These are phyloP conservation scores for Paraphaeosphaeria minitans DNA, from an alignment of 2,329 filamentous ascomycete genomes.

Conservation along the genomic window DNA sequence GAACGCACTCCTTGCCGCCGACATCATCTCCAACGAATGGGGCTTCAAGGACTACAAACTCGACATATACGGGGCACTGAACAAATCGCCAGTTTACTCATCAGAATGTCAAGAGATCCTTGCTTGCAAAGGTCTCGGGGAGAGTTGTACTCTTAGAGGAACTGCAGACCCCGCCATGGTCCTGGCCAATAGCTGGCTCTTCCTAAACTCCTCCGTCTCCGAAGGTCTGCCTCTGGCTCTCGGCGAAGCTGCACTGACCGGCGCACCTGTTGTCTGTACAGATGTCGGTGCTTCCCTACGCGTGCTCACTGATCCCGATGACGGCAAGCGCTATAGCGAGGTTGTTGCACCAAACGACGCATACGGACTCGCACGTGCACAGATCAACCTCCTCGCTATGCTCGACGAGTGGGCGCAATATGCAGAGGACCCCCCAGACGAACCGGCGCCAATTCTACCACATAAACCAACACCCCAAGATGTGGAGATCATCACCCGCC, in stretches of 20 bases:
- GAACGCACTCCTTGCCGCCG: conserved; percentile 66
- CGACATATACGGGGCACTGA: conserved; percentile 67
- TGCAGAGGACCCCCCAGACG: conserved; percentile 55
- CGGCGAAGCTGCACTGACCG: conserved; percentile 63
- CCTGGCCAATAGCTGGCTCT: conserved; percentile 49
- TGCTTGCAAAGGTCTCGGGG: conserved; percentile 59
- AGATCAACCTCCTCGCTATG: conserved; percentile 66
- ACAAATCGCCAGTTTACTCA: conserved; percentile 66
- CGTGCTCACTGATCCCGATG: conserved; percentile 60
- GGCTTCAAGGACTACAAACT: conserved; percentile 69
- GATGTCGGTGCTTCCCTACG: conserved; percentile 62
- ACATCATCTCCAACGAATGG: conserved; percentile 69
- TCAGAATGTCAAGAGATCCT: conserved; percentile 64
- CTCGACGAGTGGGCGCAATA: conserved; percentile 66
- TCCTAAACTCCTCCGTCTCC: conserved; percentile 62
- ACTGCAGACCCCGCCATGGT: conserved; percentile 60
- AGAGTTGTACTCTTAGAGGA: conserved; percentile 58
- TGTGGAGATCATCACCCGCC: conserved; percentile 58
- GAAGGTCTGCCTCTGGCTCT: conserved; percentile 63
- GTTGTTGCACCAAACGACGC: conserved; percentile 70
- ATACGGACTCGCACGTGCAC: conserved; percentile 63
- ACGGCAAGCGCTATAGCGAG: conserved; percentile 59
- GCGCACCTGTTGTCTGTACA: conserved; percentile 62
- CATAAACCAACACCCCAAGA: conserved; percentile 57
- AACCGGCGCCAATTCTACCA: conserved; percentile 50